Evolutionary conservation across 176 grass and related monocot genomes (phyloP), one percentile per base, ranked within the genome.

Genomic region (Areca catechu): DNA sequence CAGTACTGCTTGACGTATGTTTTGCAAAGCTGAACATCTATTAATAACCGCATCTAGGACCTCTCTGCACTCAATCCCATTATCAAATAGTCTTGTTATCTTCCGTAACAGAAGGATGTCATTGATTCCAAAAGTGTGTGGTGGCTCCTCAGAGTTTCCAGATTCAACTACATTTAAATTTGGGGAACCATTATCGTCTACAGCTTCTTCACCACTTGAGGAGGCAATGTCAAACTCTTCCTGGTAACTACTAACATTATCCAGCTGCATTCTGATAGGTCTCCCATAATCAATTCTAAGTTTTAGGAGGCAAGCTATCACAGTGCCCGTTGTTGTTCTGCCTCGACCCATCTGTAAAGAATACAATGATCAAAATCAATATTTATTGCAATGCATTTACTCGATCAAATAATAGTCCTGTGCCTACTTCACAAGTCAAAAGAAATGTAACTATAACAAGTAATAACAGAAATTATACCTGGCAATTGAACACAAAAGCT

Each of bases 401-500:
- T n/a, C 20, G 6, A 43, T 43, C 9, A 43, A 43, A 12, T 43
- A 43, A 43, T 43, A 43, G 3, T 43, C 7, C 34, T 43, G 2
- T 49, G 24, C 47, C n/a, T 43, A 66, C 7, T 20, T 52, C 58
- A 15, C 49, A 34, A 18, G 27, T 20, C 19, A 59, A 58, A 20
- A 57, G 34, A 70, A 65, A 47, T 50, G 20, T 52, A 54, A 53
- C n/a, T n/a, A 14, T 9, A 48, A 23, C 28, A 14, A 62, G n/a
- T 12, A 65, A 62, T 15, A 56, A 43, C 9, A 43, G 34, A 37
- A 50, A 37, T 47, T 24, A 24, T 72, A 92, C 93, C 93, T 97
- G 93, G 69, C 93, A 97, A 80, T 97, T 97, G 73, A 92, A 97
- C 24, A 97, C 93, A 22, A 97, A 84, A 62, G 83, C 72, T 82